Base-by-base conservation (phyloP, 192 early-diverging fungal genomes). In the Coemansia guatemalensis region DNA sequence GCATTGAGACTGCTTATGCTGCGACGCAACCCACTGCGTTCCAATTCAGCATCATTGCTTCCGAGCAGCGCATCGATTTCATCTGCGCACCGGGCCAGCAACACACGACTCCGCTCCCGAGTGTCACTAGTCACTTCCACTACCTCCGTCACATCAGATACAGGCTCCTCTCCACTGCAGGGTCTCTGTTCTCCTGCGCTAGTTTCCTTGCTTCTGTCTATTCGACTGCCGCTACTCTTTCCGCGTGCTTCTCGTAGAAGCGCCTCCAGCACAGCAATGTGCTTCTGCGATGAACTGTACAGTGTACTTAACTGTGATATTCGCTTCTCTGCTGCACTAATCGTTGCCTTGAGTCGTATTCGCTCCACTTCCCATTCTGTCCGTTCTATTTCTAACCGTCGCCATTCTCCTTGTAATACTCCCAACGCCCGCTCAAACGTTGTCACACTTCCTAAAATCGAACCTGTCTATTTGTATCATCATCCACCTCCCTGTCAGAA, bases 331-430 rank as follows among this genome's bases (percentile, higher is more conserved):
- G 63, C 35, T 0, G 69, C 73, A 18, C 65, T 68, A 4, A 81
- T 57, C 41, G 62, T 39, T 3, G 73, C 62, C 62, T 81, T 81
- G 8, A 81, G 73, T 50, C 64, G 66, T 18, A 75, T 60, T 8
- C 78, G 69, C 49, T 81, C 78, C 2, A 81, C 60, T 33, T 68
- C 69, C 78, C 78, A 81, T 21, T 68, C 69, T 14, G 66, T 64
- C 1, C 78, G 69, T 54, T 81, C 78, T 11, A 41, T 47, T 57
- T 81, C 78, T 21, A 75, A 58, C 9, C 73, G 73, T n/a, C 78
- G 68, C 69, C 78, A 72, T 53, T 81, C 78, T 51, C 51, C 57
- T 29, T 75, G 69, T 35, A 75, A 58, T 17, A 67, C 44, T 0
- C 60, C 55, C 35, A 81, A n/a, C 0, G 78, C 72, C 20, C 69